Evolutionary conservation across 768 basidiomycete genomes (phyloP).

Genomic region (Pleurotus tuber-regium): DNA sequence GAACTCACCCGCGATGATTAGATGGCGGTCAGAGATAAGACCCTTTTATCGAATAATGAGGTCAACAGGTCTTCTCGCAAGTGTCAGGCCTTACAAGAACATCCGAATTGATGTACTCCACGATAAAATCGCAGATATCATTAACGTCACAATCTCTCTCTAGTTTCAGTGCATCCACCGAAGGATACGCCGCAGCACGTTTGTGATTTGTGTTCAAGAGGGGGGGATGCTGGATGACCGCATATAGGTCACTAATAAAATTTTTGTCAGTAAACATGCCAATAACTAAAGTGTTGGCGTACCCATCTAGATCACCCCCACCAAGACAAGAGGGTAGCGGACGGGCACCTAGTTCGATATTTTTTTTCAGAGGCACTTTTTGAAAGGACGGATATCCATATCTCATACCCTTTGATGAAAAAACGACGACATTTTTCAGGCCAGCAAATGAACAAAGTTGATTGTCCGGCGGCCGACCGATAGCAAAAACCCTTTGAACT

Average conservation of each 20-base stretch:
- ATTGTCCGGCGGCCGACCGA: constrained; percentile 63
- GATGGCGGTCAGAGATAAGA: constrained; percentile 61
- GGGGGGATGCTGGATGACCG: constrained; percentile 53
- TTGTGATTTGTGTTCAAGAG: constrained; percentile 53
- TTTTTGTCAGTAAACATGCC: constrained; percentile 1
- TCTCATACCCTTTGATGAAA: constrained; percentile 55
- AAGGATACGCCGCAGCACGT: constrained; percentile 50
- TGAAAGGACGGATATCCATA: too few relatives aligned
- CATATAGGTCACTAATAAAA: constrained; percentile 56
- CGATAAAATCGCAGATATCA: constrained; percentile 78
- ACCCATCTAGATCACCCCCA: constrained; percentile 85
- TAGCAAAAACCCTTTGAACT: constrained; percentile 72
- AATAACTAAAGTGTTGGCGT: constrained; percentile 14
- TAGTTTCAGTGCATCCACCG: constrained; percentile 34
- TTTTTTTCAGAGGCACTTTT: too few relatives aligned
- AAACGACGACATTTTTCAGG: constrained; percentile 70
- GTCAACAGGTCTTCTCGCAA: background rate
- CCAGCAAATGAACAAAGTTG: constrained; percentile 55
- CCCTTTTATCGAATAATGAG: constrained; percentile 41
- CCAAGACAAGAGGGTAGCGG: constrained; percentile 68
- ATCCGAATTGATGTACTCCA: constrained; percentile 83
- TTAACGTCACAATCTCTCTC: constrained; percentile 54
- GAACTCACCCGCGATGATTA: constrained; percentile 65
- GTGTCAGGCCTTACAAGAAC: constrained; percentile 52
- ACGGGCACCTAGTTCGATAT: constrained; percentile 60